These are phyloP conservation scores for Fonsecaea nubica DNA, from an alignment of 2,329 filamentous ascomycete genomes.

Conservation along the genomic window DNA sequence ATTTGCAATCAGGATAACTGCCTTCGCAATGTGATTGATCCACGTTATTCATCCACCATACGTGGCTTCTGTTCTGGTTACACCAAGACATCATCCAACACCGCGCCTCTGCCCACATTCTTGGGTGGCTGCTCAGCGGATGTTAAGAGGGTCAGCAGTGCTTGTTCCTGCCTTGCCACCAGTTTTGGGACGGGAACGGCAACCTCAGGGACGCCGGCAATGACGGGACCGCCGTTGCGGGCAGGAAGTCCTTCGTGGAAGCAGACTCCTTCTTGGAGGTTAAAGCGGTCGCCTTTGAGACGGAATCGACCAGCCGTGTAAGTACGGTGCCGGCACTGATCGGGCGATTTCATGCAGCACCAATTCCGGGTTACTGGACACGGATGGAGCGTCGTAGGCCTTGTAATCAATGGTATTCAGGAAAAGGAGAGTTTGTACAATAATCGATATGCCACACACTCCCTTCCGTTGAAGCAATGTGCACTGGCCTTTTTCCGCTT, in stretches of 20 bases:
- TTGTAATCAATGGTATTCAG: background rate
- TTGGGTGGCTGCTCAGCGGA: conserved; percentile 27
- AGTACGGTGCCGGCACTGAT: background rate
- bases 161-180: conserved; percentile 33
- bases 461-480: background rate
- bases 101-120: conserved; percentile 45
- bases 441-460: background rate
- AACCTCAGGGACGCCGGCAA: conserved; percentile 26
- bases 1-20: conserved; percentile 36
- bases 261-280: conserved; percentile 24
- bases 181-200: conserved; percentile 25
- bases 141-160: conserved; percentile 31
- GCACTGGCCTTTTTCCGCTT: background rate
- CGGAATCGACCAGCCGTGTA: conserved; percentile 21
- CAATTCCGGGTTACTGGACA: background rate
- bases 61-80: conserved; percentile 28
- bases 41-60: conserved; percentile 27
- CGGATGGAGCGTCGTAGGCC: background rate
- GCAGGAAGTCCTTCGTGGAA: conserved; percentile 29
- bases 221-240: conserved; percentile 18
- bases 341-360: background rate
- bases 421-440: background rate
- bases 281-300: conserved; percentile 31
- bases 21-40: conserved; percentile 35
- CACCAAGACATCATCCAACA: conserved; percentile 29